Evolutionary conservation across 805 yeast species (phyloP).

Genomic region (Spathaspora passalidarum): DNA sequence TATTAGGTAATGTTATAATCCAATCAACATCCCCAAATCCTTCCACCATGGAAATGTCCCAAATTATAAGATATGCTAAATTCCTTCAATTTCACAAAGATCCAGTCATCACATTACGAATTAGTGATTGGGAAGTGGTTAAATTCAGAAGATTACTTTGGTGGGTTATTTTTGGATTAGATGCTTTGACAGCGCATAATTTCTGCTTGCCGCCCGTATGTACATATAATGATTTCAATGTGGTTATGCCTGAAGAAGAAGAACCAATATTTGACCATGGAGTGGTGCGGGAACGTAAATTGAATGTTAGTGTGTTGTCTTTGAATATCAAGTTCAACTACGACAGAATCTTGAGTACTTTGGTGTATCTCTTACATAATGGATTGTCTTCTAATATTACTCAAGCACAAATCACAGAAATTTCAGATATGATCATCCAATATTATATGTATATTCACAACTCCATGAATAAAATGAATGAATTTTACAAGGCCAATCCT

Average conservation of each 20-base stretch:
- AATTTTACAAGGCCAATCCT: slow-evolving; percentile 30
- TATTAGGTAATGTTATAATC: slow-evolving; percentile 47
- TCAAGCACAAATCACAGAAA: slow-evolving; percentile 38
- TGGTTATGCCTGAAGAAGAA: slow-evolving; percentile 50
- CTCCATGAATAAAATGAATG: slow-evolving; percentile 40
- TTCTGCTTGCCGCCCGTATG: slow-evolving; percentile 55
- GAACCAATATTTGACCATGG: slow-evolving; percentile 33
- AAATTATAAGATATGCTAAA: slow-evolving; percentile 55
- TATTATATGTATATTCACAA: slow-evolving; percentile 49
- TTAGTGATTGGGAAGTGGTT: slow-evolving; percentile 46
- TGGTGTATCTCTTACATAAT: slow-evolving; percentile 51
- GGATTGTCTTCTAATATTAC: slow-evolving; percentile 43
- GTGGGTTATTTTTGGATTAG: slow-evolving; percentile 66
- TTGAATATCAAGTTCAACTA: slow-evolving; percentile 54
- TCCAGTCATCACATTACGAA: slow-evolving; percentile 51
- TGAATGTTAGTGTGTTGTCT: slow-evolving; percentile 47
- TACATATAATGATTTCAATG: slow-evolving; percentile 51
- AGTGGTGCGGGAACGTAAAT: slow-evolving; percentile 28
- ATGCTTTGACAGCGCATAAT: slow-evolving; percentile 54
- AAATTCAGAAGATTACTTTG: slow-evolving; percentile 57
- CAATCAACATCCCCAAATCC: slow-evolving; percentile 57
- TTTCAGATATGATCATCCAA: slow-evolving; percentile 48
- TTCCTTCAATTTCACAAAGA: slow-evolving; percentile 56
- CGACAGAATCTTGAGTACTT: slow-evolving; percentile 49
- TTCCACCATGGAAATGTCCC: slow-evolving; percentile 53